Conservation (phyloP, 345 rosid species). For the Gossypium anomalum region DNA sequence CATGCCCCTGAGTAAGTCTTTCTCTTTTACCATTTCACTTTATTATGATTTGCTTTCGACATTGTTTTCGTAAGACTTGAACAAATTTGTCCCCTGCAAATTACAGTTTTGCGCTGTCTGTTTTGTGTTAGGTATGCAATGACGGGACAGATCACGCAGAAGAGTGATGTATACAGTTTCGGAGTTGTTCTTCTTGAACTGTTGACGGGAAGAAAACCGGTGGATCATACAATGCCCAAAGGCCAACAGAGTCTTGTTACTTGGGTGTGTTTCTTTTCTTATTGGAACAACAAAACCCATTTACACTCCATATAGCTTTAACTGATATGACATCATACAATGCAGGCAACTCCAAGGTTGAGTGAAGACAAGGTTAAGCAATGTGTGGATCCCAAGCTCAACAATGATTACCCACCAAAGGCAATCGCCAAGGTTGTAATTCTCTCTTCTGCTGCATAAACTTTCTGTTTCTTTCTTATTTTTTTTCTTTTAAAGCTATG, state of each 20-base stretch:
- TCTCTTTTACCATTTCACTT: not conserved
- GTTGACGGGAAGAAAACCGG: conserved; percentile 95
- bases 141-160: conserved; percentile 97
- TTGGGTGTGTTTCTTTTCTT: conserved; percentile 52
- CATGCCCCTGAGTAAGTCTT: conserved; percentile 92
- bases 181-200: conserved; percentile 98
- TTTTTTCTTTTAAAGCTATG: not conserved
- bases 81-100: not conserved
- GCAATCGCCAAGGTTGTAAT: conserved; percentile 88
- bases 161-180: conserved; percentile 96
- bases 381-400: conserved; percentile 93
- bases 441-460: not conserved
- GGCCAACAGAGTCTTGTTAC: conserved; percentile 99
- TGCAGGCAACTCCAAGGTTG: conserved; percentile 96
- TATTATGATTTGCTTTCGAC: not conserved
- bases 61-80: not conserved
- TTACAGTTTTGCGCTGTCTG: not conserved
- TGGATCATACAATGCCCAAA: conserved; percentile 98
- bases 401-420: conserved; percentile 89
- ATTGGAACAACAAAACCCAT: too few species aligned
- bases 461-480: not conserved
- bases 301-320: too few species aligned
- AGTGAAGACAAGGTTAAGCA: conserved; percentile 99
- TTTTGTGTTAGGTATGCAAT: conserved; percentile 76
- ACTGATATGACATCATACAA: not conserved